These are phyloP conservation scores for Mrakia gelida DNA, from an alignment of 768 basidiomycete species.

Conservation along the genomic window DNA sequence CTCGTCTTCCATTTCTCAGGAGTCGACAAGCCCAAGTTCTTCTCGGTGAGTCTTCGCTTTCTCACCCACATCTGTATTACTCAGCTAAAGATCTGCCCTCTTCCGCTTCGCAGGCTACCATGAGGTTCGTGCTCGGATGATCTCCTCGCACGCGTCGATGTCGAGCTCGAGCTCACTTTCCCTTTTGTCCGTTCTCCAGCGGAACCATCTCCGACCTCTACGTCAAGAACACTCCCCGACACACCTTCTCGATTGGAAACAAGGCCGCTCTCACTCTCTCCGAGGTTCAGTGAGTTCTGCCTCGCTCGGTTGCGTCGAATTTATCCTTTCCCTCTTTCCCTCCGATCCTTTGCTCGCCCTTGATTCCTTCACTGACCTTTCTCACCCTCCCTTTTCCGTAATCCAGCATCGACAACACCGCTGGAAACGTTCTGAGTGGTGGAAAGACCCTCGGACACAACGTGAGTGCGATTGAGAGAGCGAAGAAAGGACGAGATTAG, in stretches of 20 bases:
- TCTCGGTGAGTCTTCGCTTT: conserved; percentile 40
- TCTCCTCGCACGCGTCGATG: neutral
- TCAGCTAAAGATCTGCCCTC: neutral
- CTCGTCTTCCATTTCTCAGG: neutral
- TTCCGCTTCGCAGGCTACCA: too few relatives aligned
- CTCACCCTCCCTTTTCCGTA: too few relatives aligned
- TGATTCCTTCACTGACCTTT: too few relatives aligned
- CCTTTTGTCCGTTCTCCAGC: conserved; percentile 43
- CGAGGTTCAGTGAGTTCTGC: conserved; percentile 40
- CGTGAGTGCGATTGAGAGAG: too few relatives aligned
- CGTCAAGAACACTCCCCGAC: conserved; percentile 45
- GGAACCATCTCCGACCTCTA: conserved; percentile 48
- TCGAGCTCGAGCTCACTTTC: neutral
- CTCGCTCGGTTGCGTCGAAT: too few relatives aligned
- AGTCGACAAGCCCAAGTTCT: neutral
- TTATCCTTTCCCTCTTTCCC: too few relatives aligned
- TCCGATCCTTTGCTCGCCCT: too few relatives aligned
- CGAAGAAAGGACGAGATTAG: too few relatives aligned
- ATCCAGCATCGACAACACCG: conserved; percentile 51
- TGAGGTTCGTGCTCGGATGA: neutral
- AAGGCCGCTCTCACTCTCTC: conserved; percentile 48
- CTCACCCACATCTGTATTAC: too few relatives aligned
- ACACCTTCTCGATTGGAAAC: conserved; percentile 42
- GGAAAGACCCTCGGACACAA: too few relatives aligned
- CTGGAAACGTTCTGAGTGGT: too few relatives aligned